Conservation (phyloP, 768 basidiomycete species). For the Boletus rubroflammeus region DNA sequence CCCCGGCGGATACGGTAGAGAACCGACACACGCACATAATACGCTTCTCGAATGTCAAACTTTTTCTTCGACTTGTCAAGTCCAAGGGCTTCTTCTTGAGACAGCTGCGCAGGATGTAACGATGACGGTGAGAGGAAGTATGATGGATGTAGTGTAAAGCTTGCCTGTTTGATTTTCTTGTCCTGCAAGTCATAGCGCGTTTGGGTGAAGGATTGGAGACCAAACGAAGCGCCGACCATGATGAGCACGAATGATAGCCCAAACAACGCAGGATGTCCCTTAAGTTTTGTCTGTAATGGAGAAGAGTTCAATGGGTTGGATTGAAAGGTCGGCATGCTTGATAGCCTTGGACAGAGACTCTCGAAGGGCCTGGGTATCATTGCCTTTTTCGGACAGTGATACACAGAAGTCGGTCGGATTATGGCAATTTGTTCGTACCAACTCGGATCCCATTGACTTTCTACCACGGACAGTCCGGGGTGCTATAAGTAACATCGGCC, state of each 20-base stretch:
- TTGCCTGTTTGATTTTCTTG: slow-evolving; percentile 68
- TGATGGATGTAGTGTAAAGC: slow-evolving; percentile 3
- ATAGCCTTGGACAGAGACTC: neutral
- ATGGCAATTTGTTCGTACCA: neutral
- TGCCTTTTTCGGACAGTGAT: slow-evolving; percentile 17
- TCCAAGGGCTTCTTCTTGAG: slow-evolving; percentile 74
- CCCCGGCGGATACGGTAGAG: neutral
- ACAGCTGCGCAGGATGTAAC: slow-evolving; percentile 42
- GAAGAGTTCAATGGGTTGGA: slow-evolving; percentile 37
- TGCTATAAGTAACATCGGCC: slow-evolving; percentile 2
- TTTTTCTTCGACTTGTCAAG: slow-evolving; percentile 68
- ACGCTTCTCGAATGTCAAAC: slow-evolving; percentile 93
- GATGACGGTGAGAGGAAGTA: neutral
- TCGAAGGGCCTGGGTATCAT: neutral
- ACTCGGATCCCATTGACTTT: slow-evolving; percentile 4
- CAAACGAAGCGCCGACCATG: slow-evolving; percentile 86
- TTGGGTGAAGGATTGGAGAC: slow-evolving; percentile 77
- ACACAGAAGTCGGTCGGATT: neutral
- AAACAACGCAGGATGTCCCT: slow-evolving; percentile 68
- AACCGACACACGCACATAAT: slow-evolving; percentile 66
- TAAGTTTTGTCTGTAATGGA: slow-evolving; percentile 37
- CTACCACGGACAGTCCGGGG: slow-evolving; percentile 5
- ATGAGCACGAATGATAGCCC: slow-evolving; percentile 84
- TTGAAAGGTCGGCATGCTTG: slow-evolving; percentile 48
- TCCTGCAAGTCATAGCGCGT: slow-evolving; percentile 89